Base-by-base conservation (phyloP, 371 early-diverging fungal species). In the Conidiobolus incongruus region DNA sequence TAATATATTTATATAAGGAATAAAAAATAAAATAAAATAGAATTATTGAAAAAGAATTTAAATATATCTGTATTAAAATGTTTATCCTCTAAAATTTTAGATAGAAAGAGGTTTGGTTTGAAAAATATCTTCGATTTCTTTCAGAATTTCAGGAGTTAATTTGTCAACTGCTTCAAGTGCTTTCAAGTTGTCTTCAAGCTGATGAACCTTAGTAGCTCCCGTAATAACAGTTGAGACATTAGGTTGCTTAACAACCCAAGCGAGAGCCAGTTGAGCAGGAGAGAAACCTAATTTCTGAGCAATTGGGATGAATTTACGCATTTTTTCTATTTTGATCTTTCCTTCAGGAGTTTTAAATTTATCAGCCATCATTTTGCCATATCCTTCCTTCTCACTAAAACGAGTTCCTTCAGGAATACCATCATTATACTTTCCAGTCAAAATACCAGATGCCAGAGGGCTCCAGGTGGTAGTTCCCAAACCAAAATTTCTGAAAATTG, bases 401-500 rank as follows among this genome's bases (percentile, higher is more conserved):
- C 87, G 70, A 6, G 76, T 66, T 47, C 65, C 77, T 5, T 61
- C 56, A n/a, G 81, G 81, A 23, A 86, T 68, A 0, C 68, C 70
- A 10, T 65, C 58, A 44, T 75, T 74, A 58, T 87, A 84, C 55
- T 87, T 87, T 32, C 85, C 87, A 19, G 72, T 68, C 30, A 78
- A 55, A 5, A 76, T 58, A 49, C 81, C 80, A 7, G 71, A 66
- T 16, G 78, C 79, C 21, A 87, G 56, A 2, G 85, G 85, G 2
- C 81, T 81, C 82, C 83, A 87, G 32, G 65, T 73, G 28, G 81
- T 77, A 7, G 75, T 63, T 2, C 88, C 88, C 48, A 84, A 60
- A 0, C 69, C 68, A 44, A 61, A 66, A 48, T 67, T 69, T 39
- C 68, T 60, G 66, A 65, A 82, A 47, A 87, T 49, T 19, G 80